Evolutionary conservation across 2,329 filamentous ascomycete genomes (phyloP), one percentile per base, ranked within the genome.

Genomic region (Microcyclospora tardicrescens): DNA sequence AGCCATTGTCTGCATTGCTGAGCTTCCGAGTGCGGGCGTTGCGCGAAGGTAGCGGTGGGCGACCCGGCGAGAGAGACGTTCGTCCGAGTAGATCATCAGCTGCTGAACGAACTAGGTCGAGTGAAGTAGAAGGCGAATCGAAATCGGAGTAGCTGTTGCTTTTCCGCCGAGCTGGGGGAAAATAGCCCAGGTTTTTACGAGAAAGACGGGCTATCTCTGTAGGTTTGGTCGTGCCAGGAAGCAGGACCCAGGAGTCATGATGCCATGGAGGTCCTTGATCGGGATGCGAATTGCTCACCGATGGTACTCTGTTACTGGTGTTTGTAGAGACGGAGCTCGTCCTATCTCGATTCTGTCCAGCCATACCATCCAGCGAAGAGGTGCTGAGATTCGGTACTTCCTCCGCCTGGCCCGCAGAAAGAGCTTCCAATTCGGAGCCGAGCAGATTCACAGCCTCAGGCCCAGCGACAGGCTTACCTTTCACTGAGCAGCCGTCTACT

Each of bases 91-190:
- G 14, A 32, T 32, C 30, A 32, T 32, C 30, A n/a, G 49, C 49
- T 38, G 50, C 54, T 46, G 50, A 50, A 53, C 39, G 68, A 62
- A 38, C 69, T 8, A 77, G 52, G 41, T 83, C 79, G 30, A 79
- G 60, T 29, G 79, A 83, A 33, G 73, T 69, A 14, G 75, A 73
- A 6, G 82, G 81, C 2, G 80, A 84, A 13, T 78, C 75, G 37
- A 77, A 49, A 11, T 76, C 71, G 10, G 63, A 61, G 44, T 65
- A 65, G 2, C 82, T 81, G 37, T 73, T 71, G 45, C 82, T 91
- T 78, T 91, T 91, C 76, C 87, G 84, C 56, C 86, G 72, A 14
- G 86, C 75, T 6, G 87, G 87, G 2, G 89, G 89, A 55, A 96
- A 96, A 62, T 89, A 96, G 16, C 87, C 89, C 33, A 95, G 71